A percentile compares a stretch with the other conserved stretches of the same genome.
phyloP scores from a whole-genome alignment of 345 rosid species.

The Salix brachista region DNA sequence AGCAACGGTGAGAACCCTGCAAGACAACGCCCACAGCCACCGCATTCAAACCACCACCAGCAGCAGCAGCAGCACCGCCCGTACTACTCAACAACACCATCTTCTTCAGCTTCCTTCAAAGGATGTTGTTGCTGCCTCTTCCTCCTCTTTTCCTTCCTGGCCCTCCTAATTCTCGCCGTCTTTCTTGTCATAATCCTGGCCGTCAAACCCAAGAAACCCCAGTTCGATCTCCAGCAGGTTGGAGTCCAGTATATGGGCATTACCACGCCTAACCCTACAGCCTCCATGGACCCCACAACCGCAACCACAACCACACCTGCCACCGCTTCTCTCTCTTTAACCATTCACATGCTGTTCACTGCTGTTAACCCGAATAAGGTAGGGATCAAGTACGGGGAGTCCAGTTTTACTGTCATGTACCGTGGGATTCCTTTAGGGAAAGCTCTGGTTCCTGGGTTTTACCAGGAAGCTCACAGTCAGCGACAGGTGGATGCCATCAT shows the following conservation, averaged over 20 bases:
- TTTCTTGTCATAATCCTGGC: slow-evolving; percentile 76
- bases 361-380: slow-evolving; percentile 95
- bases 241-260: slow-evolving; percentile 91
- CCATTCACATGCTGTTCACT: slow-evolving; percentile 72
- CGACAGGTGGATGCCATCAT: slow-evolving; percentile 76
- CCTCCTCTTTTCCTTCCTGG: slow-evolving; percentile 79
- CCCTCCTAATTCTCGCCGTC: slow-evolving; percentile 62
- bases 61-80: slow-evolving; percentile 7
- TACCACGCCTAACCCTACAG: slow-evolving; percentile 34
- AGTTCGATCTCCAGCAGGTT: slow-evolving; percentile 97
- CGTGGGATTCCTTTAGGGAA: slow-evolving; percentile 82
- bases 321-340: slow-evolving; percentile 60
- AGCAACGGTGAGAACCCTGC: background rate
- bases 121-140: slow-evolving; percentile 99
- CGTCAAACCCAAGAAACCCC: slow-evolving; percentile 94
- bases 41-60: background rate
- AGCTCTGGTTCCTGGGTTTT: slow-evolving; percentile 87
- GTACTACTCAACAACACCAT: slow-evolving; percentile 16
- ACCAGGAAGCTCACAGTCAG: slow-evolving; percentile 75
- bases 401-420: slow-evolving; percentile 93
- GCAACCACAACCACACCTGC: slow-evolving; percentile 19
- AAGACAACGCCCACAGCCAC: background rate
- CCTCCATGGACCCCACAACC: slow-evolving; percentile 37
- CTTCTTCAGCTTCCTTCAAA: slow-evolving; percentile 75
- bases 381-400: slow-evolving; percentile 94